Percentiles rank a stretch among this genome's conserved stretches.
Conservation (phyloP, 2,329 filamentous ascomycete genomes). For the Colletotrichum scovillei region DNA sequence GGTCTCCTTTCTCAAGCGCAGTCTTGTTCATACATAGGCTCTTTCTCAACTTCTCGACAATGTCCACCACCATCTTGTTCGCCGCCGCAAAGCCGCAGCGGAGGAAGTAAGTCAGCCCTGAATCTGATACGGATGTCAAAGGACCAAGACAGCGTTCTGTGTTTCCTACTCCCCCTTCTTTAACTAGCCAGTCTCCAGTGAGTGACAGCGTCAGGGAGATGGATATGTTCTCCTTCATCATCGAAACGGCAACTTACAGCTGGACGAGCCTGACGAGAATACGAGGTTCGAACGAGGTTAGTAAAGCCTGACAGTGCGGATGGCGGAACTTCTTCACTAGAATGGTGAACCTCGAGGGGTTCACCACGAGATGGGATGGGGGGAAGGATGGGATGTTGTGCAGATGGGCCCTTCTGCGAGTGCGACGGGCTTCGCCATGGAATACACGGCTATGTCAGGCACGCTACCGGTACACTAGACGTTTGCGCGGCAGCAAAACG, state of each 20-base stretch:
- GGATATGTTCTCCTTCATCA: neutral
- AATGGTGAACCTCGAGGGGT: neutral
- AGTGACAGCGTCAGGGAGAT: neutral
- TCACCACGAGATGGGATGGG: constrained; percentile 11
- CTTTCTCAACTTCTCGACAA: neutral
- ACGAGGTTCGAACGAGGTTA: neutral
- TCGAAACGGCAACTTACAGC: neutral
- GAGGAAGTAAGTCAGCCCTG: neutral
- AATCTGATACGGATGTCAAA: neutral
- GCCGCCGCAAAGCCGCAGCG: neutral
- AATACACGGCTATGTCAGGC: constrained; percentile 11
- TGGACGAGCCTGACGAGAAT: neutral
- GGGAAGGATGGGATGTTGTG: constrained; percentile 29
- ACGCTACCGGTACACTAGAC: neutral
- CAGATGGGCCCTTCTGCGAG: constrained; percentile 23
- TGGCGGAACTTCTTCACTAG: constrained; percentile 1
- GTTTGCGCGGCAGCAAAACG: neutral
- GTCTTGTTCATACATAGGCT: neutral
- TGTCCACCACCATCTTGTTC: neutral
- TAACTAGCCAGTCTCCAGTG: neutral
- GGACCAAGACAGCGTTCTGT: neutral
- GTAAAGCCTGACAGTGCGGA: neutral
- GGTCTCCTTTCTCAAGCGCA: constrained; percentile 24
- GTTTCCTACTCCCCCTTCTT: neutral
- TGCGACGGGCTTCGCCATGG: neutral